These are phyloP conservation scores for Capsicum pubescens DNA, from an alignment of 257 asterid genomes.

Conservation along the genomic window DNA sequence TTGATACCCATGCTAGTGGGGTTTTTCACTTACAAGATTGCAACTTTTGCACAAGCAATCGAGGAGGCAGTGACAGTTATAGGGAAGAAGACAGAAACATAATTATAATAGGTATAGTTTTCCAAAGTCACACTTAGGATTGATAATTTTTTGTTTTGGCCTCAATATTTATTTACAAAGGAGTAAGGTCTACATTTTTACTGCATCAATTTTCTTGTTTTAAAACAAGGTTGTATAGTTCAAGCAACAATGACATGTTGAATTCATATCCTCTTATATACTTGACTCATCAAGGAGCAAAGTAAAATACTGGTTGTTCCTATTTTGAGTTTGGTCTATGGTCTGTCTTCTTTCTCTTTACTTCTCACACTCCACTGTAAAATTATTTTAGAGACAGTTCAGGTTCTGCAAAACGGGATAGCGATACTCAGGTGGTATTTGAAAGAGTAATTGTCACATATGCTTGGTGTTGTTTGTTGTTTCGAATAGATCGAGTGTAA, in stretches of 20 bases:
- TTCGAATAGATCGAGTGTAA: no score
- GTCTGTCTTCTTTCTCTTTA: neutral
- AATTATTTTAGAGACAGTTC: neutral
- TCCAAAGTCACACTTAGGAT: neutral
- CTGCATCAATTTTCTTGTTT: neutral
- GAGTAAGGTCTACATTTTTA: neutral
- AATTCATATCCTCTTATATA: neutral
- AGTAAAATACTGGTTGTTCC: neutral
- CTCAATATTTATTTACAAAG: neutral
- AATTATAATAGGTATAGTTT: constrained; percentile 9
- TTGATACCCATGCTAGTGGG: constrained; percentile 93
- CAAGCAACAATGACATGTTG: neutral
- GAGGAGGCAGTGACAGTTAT: constrained; percentile 58
- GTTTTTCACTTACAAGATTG: constrained; percentile 93
- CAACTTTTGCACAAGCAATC: constrained; percentile 72
- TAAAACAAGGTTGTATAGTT: neutral
- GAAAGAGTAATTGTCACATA: neutral
- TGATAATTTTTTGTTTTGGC: neutral
- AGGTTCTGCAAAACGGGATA: neutral
- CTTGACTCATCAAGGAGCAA: neutral
- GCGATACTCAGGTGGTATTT: neutral
- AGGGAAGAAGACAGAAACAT: constrained; percentile 48
- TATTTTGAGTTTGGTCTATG: neutral
- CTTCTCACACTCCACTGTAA: neutral
- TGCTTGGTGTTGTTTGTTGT: no score